Evolutionary conservation across 1,284 basidiomycete species (phyloP).

Genomic region (Phaffia rhodozyma): DNA sequence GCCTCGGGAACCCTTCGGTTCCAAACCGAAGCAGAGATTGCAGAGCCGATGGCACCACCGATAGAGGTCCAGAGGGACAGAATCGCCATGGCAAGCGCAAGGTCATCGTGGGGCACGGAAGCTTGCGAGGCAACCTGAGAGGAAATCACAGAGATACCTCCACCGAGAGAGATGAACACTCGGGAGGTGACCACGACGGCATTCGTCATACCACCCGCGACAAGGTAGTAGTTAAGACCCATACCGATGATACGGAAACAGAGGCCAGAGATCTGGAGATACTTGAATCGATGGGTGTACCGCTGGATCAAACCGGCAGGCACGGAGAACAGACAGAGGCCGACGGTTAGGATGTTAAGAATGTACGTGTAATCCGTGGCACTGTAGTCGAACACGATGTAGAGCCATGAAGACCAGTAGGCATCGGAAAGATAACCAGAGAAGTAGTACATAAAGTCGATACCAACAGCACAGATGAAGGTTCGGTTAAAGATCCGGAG

Average conservation of each 20-base stretch:
- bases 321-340: slow-evolving; percentile 7
- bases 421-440: slow-evolving; percentile 30
- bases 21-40: slow-evolving; percentile 32
- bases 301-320: slow-evolving; percentile 33
- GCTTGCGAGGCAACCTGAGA: slow-evolving; percentile 34
- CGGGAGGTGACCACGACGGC: slow-evolving; percentile 23
- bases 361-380: slow-evolving; percentile 18
- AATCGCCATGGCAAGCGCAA: slow-evolving; percentile 33
- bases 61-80: slow-evolving; percentile 35
- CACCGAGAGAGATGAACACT: slow-evolving; percentile 30
- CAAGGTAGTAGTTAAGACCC: slow-evolving; percentile 23
- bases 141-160: slow-evolving; percentile 29
- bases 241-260: slow-evolving; percentile 24
- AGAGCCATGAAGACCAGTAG: slow-evolving; percentile 23
- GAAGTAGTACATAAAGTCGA: slow-evolving; percentile 35
- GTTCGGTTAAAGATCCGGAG: slow-evolving; percentile 35
- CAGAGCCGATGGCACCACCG: slow-evolving; percentile 33
- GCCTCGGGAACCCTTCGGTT: slow-evolving; percentile 24
- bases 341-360: slow-evolving; percentile 18
- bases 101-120: slow-evolving; percentile 27
- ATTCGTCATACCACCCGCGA: not conserved
- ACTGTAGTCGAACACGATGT: not conserved
- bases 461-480: slow-evolving; percentile 26
- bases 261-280: slow-evolving; percentile 27
- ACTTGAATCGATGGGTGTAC: slow-evolving; percentile 38